Percentiles rank a stretch among this genome's conserved stretches.
These are phyloP conservation scores for Reutealis trisperma DNA, from an alignment of 345 rosid genomes.

Conservation along the genomic window DNA sequence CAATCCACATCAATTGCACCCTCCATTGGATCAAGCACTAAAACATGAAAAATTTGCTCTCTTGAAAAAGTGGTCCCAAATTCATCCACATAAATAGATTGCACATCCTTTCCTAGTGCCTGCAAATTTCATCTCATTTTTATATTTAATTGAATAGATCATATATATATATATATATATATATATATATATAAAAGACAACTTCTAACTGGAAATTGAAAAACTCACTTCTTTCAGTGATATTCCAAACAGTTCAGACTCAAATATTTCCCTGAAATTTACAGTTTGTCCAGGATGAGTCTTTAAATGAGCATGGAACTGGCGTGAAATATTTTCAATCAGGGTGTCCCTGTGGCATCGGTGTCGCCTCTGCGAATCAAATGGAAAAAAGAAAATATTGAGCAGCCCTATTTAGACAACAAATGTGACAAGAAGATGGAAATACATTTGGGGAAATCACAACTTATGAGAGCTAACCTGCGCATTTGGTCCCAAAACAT, in stretches of 20 bases:
- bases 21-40: conserved; percentile 75
- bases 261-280: conserved; percentile 75
- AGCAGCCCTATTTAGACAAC: neutral
- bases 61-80: conserved; percentile 57
- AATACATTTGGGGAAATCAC: neutral
- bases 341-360: conserved; percentile 57
- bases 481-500: conserved; percentile 63
- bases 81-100: conserved; percentile 68
- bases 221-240: conserved; percentile 68
- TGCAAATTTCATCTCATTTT: conserved; percentile 19
- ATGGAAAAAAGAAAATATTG: neutral
- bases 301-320: conserved; percentile 42
- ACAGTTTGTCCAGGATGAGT: conserved; percentile 42
- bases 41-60: conserved; percentile 49
- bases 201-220: neutral
- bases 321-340: conserved; percentile 50
- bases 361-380: conserved; percentile 51
- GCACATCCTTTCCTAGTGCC: conserved; percentile 66
- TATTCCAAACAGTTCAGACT: conserved; percentile 68
- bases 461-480: conserved; percentile 51
- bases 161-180: too few relatives aligned
- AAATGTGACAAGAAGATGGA: neutral
- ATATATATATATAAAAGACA: neutral
- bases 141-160: neutral
- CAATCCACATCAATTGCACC: conserved; percentile 88